Percentiles rank a stretch among this genome's conserved stretches.
phyloP scores from a whole-genome alignment of 2,329 filamentous ascomycete genomes.

The Cladosporium sp. region DNA sequence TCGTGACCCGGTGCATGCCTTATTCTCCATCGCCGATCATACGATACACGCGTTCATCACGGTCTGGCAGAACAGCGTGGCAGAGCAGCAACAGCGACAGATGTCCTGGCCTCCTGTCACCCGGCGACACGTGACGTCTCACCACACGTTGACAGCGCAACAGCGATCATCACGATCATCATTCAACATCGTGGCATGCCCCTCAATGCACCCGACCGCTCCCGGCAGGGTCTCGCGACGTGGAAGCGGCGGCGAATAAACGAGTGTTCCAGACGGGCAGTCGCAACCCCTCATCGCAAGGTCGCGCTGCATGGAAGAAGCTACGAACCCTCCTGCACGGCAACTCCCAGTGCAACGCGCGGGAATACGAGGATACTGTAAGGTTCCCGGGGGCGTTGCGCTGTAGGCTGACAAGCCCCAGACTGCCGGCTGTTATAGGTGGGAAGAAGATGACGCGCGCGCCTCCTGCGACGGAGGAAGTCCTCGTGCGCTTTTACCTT shows the following conservation, averaged over 20 bases:
- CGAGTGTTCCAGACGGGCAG: neutral
- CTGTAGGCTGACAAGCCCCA: neutral
- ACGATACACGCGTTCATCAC: no score
- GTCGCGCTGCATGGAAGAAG: conserved; percentile 10
- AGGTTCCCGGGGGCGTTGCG: no score
- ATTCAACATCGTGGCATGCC: neutral
- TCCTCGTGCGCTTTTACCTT: neutral
- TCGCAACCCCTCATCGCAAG: conserved; percentile 3
- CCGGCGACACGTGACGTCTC: no score
- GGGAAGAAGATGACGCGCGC: neutral
- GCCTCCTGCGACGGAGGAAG: neutral
- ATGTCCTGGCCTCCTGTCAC: no score
- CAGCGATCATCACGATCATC: no score
- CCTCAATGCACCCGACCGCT: neutral
- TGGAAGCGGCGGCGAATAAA: neutral
- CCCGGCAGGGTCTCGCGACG: neutral
- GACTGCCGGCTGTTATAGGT: neutral
- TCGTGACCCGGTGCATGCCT: no score
- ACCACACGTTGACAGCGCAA: no score
- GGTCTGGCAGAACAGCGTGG: no score
- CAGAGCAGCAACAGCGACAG: no score
- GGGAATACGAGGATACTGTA: no score
- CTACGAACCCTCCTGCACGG: conserved; percentile 3
- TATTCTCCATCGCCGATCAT: no score
- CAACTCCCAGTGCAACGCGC: no score